These are phyloP conservation scores for Mixia osmundae DNA, from an alignment of 1,284 basidiomycete genomes.

Conservation along the genomic window DNA sequence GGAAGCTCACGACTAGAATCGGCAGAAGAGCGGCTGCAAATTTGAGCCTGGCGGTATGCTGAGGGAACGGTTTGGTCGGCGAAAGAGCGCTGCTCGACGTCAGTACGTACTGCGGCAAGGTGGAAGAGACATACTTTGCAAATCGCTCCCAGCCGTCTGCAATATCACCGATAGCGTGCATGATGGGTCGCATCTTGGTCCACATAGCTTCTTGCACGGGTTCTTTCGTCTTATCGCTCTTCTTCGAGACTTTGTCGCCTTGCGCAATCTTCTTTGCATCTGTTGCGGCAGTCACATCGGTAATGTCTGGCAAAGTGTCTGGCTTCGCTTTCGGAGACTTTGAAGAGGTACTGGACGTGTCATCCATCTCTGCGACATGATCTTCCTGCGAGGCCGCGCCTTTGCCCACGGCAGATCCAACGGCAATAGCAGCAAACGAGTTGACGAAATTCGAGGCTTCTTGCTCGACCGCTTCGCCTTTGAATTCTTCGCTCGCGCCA, in stretches of 20 bases:
- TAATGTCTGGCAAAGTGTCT: constrained; percentile 23
- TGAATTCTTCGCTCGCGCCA: constrained; percentile 16
- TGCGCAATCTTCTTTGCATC: constrained; percentile 21
- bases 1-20: constrained; percentile 23
- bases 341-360: constrained; percentile 1
- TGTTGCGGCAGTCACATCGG: constrained; percentile 17
- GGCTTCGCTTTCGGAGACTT: constrained; percentile 6
- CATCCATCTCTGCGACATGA: constrained; percentile 5
- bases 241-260: constrained; percentile 16
- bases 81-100: constrained; percentile 5
- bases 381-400: constrained; percentile 7
- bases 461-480: constrained; percentile 27
- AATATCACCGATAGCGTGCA: constrained; percentile 16
- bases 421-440: constrained; percentile 23
- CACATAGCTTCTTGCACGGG: constrained; percentile 20
- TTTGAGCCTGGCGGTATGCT: constrained; percentile 5
- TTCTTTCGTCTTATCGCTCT: constrained; percentile 21
- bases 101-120: background rate
- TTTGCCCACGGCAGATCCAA: constrained; percentile 26
- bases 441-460: constrained; percentile 27
- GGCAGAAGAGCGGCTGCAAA: constrained; percentile 15
- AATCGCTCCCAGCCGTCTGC: constrained; percentile 9
- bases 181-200: constrained; percentile 22
- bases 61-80: constrained; percentile 6
- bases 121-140: constrained; percentile 7